Evolutionary conservation across 2,329 filamentous ascomycete species (phyloP).

Genomic region (Aspergillus pseudoviridinutans): DNA sequence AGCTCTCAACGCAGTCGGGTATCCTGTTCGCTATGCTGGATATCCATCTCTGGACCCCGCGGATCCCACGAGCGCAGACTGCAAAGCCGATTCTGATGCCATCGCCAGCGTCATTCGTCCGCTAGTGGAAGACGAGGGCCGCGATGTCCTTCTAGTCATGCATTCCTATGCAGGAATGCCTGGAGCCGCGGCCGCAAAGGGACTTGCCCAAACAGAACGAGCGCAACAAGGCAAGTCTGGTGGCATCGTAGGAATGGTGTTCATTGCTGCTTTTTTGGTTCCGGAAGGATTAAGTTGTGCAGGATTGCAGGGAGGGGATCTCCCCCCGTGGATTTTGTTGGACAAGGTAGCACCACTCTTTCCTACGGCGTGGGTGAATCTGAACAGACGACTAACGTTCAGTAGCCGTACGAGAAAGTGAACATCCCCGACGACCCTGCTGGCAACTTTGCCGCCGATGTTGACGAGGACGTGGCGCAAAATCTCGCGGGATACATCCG

Average conservation of each 20-base stretch:
- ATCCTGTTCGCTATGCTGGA: constrained; percentile 24
- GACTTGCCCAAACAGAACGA: constrained; percentile 21
- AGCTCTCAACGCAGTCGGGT: constrained; percentile 28
- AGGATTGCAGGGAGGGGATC: constrained; percentile 18
- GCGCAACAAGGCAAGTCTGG: constrained; percentile 23
- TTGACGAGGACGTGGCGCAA: neutral
- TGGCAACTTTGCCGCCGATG: constrained; percentile 14
- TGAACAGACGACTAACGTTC: neutral
- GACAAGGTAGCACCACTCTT: constrained; percentile 13
- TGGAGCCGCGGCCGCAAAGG: constrained; percentile 24
- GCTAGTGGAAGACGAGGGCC: constrained; percentile 20
- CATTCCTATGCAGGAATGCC: constrained; percentile 34
- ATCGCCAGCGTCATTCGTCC: constrained; percentile 17
- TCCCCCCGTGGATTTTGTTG: constrained; percentile 22
- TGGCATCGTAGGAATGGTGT: constrained; percentile 28
- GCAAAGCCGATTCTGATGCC: constrained; percentile 29
- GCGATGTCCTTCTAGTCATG: constrained; percentile 25
- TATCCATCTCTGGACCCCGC: constrained; percentile 23
- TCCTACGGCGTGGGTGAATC: neutral
- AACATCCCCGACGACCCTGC: constrained; percentile 12
- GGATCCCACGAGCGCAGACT: constrained; percentile 25
- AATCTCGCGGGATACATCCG: constrained; percentile 10
- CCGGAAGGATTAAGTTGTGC: constrained; percentile 28
- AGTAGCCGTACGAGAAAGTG: constrained; percentile 9
- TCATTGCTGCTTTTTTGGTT: constrained; percentile 34